Conservation (phyloP, 129 eudicot genomes). For the Flaveria ramosissima region DNA sequence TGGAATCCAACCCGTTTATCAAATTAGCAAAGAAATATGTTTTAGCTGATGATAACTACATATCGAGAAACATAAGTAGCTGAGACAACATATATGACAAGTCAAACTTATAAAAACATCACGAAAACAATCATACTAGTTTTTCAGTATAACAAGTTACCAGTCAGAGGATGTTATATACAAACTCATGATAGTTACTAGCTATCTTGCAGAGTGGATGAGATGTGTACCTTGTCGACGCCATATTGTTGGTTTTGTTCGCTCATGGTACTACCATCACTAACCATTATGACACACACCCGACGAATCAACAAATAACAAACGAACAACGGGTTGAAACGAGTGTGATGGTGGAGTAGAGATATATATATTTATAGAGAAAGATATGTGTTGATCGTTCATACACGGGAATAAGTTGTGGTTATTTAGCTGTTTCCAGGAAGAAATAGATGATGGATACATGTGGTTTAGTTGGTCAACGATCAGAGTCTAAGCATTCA, state of each 20-base stretch:
- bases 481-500: not conserved
- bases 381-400: not conserved
- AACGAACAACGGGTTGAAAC: not conserved
- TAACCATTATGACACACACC: slow-evolving; percentile 22
- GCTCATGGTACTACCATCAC: slow-evolving; percentile 14
- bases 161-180: not conserved
- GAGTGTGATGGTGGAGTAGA: not conserved
- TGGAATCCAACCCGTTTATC: not conserved
- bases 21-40: not conserved
- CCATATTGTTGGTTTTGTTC: slow-evolving; percentile 34
- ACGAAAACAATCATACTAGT: not conserved
- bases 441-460: slow-evolving; percentile 23
- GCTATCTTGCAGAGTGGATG: not conserved
- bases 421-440: slow-evolving; percentile 36
- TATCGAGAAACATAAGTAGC: too few species aligned
- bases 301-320: not conserved
- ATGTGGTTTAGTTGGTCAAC: slow-evolving; percentile 37
- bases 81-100: too few species aligned
- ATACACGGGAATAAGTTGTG: slow-evolving; percentile 9
- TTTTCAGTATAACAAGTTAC: slow-evolving; percentile 5
- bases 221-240: slow-evolving; percentile 34
- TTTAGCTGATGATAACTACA: too few species aligned
- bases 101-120: not conserved
- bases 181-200: not conserved
- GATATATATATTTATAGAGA: slow-evolving; percentile 13